phyloP scores from a whole-genome alignment of 2,329 filamentous ascomycete species.

The Akanthomyces dipterigenus region DNA sequence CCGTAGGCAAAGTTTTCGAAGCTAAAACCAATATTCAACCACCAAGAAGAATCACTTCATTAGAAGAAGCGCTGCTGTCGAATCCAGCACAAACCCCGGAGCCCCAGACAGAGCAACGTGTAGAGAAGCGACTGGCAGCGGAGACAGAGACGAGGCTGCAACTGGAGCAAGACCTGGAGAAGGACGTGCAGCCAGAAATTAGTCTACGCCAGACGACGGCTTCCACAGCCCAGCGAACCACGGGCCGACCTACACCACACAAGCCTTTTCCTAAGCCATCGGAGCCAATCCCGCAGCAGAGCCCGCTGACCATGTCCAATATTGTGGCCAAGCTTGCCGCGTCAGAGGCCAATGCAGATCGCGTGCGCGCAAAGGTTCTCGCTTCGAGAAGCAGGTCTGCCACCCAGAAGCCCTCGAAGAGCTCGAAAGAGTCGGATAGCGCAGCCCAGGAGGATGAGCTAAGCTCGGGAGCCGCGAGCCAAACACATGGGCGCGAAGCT shows the following conservation, averaged over 20 bases:
- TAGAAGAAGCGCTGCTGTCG: background rate
- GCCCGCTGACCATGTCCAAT: slow-evolving; percentile 52
- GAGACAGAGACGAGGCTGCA: background rate
- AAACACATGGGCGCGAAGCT: background rate
- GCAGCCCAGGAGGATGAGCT: background rate
- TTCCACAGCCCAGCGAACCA: background rate
- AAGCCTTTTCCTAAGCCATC: slow-evolving; percentile 14
- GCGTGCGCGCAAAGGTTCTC: slow-evolving; percentile 55
- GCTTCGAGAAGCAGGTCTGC: slow-evolving; percentile 33
- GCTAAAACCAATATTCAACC: background rate
- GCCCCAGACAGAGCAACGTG: background rate
- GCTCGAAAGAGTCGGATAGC: background rate
- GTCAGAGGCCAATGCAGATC: slow-evolving; percentile 57
- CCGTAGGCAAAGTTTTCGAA: background rate
- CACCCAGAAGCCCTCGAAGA: slow-evolving; percentile 18
- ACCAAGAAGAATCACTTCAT: background rate
- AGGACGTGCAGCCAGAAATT: background rate
- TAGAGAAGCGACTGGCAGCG: background rate
- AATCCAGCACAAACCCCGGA: background rate
- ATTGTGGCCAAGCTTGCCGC: slow-evolving; percentile 59
- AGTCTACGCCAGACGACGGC: background rate
- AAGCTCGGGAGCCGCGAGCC: slow-evolving; percentile 4
- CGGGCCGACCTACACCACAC: slow-evolving; percentile 26
- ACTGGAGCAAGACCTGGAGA: background rate
- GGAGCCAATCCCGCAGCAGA: slow-evolving; percentile 41